A percentile compares a stretch with the other conserved stretches of the same genome.
phyloP scores from a whole-genome alignment of 768 basidiomycete genomes.

The Podaxis sp. region DNA sequence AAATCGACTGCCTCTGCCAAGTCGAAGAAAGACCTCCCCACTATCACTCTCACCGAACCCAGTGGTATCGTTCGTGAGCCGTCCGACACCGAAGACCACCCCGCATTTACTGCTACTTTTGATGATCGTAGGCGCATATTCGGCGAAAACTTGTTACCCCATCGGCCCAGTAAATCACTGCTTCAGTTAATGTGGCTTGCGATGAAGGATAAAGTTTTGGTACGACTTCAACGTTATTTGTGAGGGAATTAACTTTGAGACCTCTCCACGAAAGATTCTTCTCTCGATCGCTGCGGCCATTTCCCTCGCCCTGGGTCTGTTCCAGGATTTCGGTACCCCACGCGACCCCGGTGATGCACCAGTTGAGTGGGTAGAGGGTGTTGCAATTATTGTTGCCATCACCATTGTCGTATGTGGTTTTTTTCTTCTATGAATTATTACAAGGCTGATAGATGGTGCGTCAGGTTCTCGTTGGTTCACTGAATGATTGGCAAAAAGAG shows the following conservation, averaged over 20 bases:
- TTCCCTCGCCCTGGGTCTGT: constrained; percentile 90
- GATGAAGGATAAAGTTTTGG: constrained; percentile 87
- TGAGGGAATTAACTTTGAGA: not conserved
- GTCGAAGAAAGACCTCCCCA: constrained; percentile 27
- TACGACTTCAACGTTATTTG: constrained; percentile 35
- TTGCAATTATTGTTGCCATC: constrained; percentile 77
- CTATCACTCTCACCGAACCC: constrained; percentile 41
- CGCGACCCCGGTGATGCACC: constrained; percentile 60
- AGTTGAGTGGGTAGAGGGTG: constrained; percentile 97
- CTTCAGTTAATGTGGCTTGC: constrained; percentile 83
- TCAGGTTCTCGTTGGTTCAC: constrained; percentile 84
- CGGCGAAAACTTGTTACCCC: constrained; percentile 75
- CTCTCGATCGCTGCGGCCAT: constrained; percentile 91
- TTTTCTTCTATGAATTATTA: not conserved
- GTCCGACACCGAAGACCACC: constrained; percentile 20
- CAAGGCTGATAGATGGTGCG: not conserved
- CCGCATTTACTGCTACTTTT: constrained; percentile 40
- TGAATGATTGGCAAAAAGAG: constrained; percentile 99
- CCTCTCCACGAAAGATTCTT: constrained; percentile 55
- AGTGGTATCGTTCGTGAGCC: constrained; percentile 28
- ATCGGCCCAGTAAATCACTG: constrained; percentile 65
- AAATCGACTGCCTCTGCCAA: constrained; percentile 18
- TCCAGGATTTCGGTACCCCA: constrained; percentile 86
- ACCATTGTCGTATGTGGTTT: constrained; percentile 64
- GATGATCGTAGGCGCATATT: constrained; percentile 68